Conservation (phyloP, 805 yeast genomes). For the Peterozyma xylosa region DNA sequence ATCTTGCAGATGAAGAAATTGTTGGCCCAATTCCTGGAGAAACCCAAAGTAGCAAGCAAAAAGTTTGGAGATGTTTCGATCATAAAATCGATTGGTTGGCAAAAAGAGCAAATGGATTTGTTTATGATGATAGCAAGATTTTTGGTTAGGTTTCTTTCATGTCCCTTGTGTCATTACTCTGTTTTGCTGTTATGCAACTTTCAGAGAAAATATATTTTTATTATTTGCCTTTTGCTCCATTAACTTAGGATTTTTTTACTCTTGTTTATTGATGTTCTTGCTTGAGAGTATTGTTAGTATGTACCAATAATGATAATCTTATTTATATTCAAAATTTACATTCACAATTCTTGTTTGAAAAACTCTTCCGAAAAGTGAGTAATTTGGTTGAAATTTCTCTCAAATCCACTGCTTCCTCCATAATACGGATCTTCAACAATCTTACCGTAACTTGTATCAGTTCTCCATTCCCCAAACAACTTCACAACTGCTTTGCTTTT, state of each 20-base stretch:
- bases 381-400: conserved; percentile 68
- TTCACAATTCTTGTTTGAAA: conserved; percentile 35
- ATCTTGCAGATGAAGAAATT: conserved; percentile 53
- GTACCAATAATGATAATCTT: too few species aligned
- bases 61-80: conserved; percentile 41
- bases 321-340: too few species aligned
- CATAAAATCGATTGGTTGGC: conserved; percentile 34
- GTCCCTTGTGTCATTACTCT: too few species aligned
- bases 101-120: conserved; percentile 32
- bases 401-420: conserved; percentile 82
- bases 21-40: conserved; percentile 18
- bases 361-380: conserved; percentile 69
- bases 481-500: conserved; percentile 37
- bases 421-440: conserved; percentile 90
- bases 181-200: too few species aligned
- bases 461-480: conserved; percentile 79
- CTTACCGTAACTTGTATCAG: conserved; percentile 36
- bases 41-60: conserved; percentile 33
- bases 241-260: too few species aligned
- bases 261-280: too few species aligned
- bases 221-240: too few species aligned
- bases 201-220: too few species aligned
- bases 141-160: neutral
- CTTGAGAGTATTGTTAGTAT: too few species aligned
- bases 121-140: conserved; percentile 19